Conservation (phyloP, 768 basidiomycete genomes). For the Mycena vitilis region DNA sequence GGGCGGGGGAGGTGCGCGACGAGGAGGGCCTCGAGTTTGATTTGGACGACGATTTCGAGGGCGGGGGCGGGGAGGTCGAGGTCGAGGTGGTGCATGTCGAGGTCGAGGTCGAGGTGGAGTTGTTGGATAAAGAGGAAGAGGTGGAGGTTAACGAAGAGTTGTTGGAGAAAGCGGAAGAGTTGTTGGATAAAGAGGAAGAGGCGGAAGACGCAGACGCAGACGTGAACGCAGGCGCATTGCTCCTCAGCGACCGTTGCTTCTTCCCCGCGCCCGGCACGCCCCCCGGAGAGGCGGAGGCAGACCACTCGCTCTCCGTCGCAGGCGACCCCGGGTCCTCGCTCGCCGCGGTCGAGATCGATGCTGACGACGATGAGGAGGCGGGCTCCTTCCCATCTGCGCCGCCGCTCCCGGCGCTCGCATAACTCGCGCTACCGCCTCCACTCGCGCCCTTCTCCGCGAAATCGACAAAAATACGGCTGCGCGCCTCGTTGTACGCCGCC, state of each 20-base stretch:
- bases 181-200: too few species aligned
- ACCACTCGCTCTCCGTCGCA: conserved; percentile 87
- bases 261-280: conserved; percentile 63
- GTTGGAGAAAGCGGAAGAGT: conserved; percentile 45
- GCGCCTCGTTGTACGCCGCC: conserved; percentile 90
- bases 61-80: too few species aligned
- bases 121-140: too few species aligned
- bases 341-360: conserved; percentile 63
- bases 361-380: too few species aligned
- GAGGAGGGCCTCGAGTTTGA: conserved; percentile 58
- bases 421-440: too few species aligned
- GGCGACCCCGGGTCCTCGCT: conserved; percentile 78
- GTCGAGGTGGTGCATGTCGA: too few species aligned
- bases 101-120: too few species aligned
- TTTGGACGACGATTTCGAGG: too few species aligned
- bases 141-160: too few species aligned
- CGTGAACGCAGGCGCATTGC: conserved; percentile 61
- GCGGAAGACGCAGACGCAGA: too few species aligned
- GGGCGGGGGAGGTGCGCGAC: conserved; percentile 78
- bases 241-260: conserved; percentile 70
- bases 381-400: too few species aligned
- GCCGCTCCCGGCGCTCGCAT: too few species aligned
- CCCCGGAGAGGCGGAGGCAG: conserved; percentile 66
- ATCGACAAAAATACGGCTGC: conserved; percentile 87
- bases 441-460: conserved; percentile 84